These are phyloP conservation scores for Cudoniella acicularis DNA, from an alignment of 495 filamentous ascomycete species.

Conservation along the genomic window DNA sequence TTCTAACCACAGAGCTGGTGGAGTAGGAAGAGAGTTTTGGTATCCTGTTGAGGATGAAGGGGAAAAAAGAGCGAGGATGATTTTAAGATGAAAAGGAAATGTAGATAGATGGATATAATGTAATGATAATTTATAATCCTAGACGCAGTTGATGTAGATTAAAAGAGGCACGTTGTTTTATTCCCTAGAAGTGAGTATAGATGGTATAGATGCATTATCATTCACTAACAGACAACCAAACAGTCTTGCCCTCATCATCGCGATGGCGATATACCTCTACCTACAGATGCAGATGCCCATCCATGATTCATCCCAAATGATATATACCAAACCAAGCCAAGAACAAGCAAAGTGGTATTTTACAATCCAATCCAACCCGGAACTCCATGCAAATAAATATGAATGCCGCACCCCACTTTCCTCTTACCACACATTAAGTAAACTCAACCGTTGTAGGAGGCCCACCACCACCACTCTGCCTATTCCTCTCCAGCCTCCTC, in stretches of 20 bases:
- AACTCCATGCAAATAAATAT: neutral
- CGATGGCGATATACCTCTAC: neutral
- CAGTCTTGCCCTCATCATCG: neutral
- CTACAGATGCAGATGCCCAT: neutral
- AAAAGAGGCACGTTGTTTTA: no score
- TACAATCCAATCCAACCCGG: neutral
- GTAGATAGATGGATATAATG: no score
- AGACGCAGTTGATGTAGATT: no score
- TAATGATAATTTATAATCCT: no score
- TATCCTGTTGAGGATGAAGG: no score
- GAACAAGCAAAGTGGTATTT: neutral
- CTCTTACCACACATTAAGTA: constrained; percentile 24
- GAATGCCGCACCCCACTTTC: neutral
- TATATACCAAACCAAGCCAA: neutral
- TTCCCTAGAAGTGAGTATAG: no score
- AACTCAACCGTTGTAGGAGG: constrained; percentile 38
- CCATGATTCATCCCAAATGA: neutral
- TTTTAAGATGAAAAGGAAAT: no score
- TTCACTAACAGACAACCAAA: no score
- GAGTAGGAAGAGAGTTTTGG: no score
- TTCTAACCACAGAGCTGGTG: no score
- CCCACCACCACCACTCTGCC: constrained; percentile 2
- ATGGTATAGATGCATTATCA: no score
- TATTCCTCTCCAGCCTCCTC: constrained; percentile 42
- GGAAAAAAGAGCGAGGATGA: no score